Conservation (phyloP, 2,329 filamentous ascomycete genomes). For the Talaromyces sp. region DNA sequence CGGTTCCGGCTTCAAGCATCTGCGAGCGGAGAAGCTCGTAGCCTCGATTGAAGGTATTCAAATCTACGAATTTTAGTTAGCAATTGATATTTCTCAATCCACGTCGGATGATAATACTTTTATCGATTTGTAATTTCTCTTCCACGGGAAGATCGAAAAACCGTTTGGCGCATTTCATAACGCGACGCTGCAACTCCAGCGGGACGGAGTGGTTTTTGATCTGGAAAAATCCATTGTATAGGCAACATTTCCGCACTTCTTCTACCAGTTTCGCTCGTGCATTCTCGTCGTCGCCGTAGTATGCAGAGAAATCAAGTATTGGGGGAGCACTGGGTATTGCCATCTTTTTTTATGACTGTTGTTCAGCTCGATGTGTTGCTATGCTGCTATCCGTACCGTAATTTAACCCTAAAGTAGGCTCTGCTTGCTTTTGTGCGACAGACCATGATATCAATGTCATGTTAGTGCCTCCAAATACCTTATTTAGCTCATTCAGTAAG, state of each 20-base stretch:
- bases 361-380: not conserved
- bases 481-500: not conserved
- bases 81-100: not conserved
- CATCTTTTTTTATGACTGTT: not conserved
- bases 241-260: not conserved
- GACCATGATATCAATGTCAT: not conserved
- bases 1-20: not conserved
- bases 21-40: not conserved
- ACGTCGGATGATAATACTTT: not conserved
- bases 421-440: not conserved
- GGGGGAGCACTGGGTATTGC: not conserved
- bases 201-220: not conserved
- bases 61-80: not conserved
- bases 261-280: not conserved
- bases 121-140: not conserved
- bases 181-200: not conserved
- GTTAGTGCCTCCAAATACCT: not conserved
- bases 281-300: not conserved
- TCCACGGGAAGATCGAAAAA: not conserved
- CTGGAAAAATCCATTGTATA: not conserved
- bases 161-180: not conserved
- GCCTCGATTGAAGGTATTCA: not conserved
- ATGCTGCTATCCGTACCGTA: not conserved
- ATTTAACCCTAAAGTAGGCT: not conserved
- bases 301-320: not conserved